Base-by-base conservation (phyloP, 805 yeast genomes). In the Lipomyces lipofer region DNA sequence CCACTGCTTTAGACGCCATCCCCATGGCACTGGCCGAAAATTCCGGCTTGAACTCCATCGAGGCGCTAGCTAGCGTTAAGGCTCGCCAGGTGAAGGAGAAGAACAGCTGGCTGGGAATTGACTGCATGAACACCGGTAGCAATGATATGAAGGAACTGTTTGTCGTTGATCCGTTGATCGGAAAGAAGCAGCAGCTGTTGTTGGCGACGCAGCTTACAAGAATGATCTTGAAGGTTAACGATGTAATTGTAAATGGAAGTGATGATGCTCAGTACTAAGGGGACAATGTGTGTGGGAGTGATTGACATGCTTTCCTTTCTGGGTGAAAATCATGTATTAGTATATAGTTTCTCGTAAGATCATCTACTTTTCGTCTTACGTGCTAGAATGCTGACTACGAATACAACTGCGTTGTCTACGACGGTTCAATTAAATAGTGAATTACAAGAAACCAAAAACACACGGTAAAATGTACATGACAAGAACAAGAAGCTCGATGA, bases 1-100 rank as follows among this genome's bases (percentile, higher is more conserved):
- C 97, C 6, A 79, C 79, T 59, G 98, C 99, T 9, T 76, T 94
- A 66, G 99, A 94, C 71, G 81, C 82, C 45, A 85, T 94, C 57
- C 97, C 98, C 58, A 85, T 90, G 87, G 85, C 95, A 4, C 78
- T 94, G 63, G 98, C 99, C 42, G 98, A 91, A 74, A 94, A 94
- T 73, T 90, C 97, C 10, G 99, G 99, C 60, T 78, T 91, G 67
- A 87, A 88, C 66, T 94, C 98, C 54, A 91, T 95, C 64, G 96
- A 90, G 71, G 85, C 95, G 2, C 79, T 94, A 66, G 82, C 98
- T 1, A 73, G 78, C 43, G 79, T 94, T 66, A 92, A 92, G 74
- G 78, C 96, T 48, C 83, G 83, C 65, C 99, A 94, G 69, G 84
- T 88, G 21, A 80, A 80, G 63, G 92, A 87, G 69, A 73, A 78